These are phyloP conservation scores for Ustilago trichophora DNA, from an alignment of 1,284 basidiomycete species.

Conservation along the genomic window DNA sequence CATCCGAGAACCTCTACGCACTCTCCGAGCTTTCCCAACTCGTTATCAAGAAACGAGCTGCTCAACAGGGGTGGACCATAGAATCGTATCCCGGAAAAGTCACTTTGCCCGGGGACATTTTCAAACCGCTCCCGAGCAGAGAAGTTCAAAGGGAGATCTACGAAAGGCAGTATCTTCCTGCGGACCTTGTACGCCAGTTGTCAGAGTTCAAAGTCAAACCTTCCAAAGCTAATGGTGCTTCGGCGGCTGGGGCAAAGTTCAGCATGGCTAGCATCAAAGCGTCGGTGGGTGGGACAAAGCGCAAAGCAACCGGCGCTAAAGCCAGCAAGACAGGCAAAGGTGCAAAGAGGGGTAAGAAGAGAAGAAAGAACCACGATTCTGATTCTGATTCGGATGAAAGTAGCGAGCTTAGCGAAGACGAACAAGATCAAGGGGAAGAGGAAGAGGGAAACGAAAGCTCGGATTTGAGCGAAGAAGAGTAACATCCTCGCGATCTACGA, in stretches of 20 bases:
- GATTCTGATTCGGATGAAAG: slow-evolving; percentile 15
- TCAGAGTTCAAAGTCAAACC: slow-evolving; percentile 24
- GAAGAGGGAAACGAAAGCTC: slow-evolving; percentile 13
- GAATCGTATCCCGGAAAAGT: slow-evolving; percentile 82
- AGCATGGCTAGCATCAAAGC: slow-evolving; percentile 5
- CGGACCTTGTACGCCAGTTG: slow-evolving; percentile 18
- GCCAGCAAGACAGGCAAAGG: slow-evolving; percentile 1
- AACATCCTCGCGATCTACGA: background rate
- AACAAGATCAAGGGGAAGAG: slow-evolving; percentile 12
- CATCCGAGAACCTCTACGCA: slow-evolving; percentile 79
- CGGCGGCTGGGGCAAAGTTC: slow-evolving; percentile 2
- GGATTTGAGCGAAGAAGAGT: slow-evolving; percentile 20
- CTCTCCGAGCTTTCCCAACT: slow-evolving; percentile 88
- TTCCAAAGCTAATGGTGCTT: background rate
- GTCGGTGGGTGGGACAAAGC: background rate
- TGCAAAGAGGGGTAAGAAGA: slow-evolving; percentile 4
- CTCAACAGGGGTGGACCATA: slow-evolving; percentile 78
- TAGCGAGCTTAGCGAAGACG: slow-evolving; percentile 16
- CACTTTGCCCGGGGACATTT: slow-evolving; percentile 82
- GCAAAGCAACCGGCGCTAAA: background rate
- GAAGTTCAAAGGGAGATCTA: slow-evolving; percentile 52
- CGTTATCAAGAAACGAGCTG: slow-evolving; percentile 78
- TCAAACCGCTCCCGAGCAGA: slow-evolving; percentile 67
- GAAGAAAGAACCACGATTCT: background rate
- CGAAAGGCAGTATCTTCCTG: slow-evolving; percentile 31